Percentiles rank a stretch among this genome's conserved stretches.
Conservation (phyloP, 208 protist species). For the Wallacemonas collosoma region DNA sequence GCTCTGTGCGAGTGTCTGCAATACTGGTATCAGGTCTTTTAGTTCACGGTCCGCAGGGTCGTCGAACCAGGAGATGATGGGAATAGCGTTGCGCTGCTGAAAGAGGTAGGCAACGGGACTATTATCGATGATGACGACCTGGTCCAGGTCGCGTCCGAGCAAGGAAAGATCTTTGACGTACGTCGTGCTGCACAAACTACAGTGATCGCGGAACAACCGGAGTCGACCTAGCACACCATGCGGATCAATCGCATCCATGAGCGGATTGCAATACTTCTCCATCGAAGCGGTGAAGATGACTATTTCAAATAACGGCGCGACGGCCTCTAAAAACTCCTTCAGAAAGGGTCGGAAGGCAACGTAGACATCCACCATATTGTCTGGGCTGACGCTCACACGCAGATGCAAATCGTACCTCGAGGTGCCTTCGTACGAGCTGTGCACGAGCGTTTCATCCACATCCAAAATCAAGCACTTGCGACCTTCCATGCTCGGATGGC, state of each 20-base stretch:
- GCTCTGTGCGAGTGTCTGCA: constrained; percentile 71
- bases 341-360: constrained; percentile 82
- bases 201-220: constrained; percentile 86
- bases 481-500: constrained; percentile 30
- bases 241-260: constrained; percentile 78
- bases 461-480: constrained; percentile 89
- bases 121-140: constrained; percentile 77
- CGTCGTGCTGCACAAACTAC: constrained; percentile 72
- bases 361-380: constrained; percentile 72
- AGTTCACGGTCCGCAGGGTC: constrained; percentile 75
- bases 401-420: constrained; percentile 70
- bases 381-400: constrained; percentile 56
- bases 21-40: constrained; percentile 66
- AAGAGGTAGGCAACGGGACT: constrained; percentile 91
- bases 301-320: constrained; percentile 83
- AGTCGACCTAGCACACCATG: constrained; percentile 57
- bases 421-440: constrained; percentile 76
- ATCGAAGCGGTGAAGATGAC: constrained; percentile 90
- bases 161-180: constrained; percentile 91
- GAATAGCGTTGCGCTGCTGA: constrained; percentile 90
- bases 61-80: constrained; percentile 90
- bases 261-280: constrained; percentile 76
- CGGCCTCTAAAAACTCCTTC: constrained; percentile 71
- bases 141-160: constrained; percentile 76
- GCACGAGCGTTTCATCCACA: constrained; percentile 91